Evolutionary conservation across 495 filamentous ascomycete species (phyloP).

Genomic region (Pyrenula aspistea): DNA sequence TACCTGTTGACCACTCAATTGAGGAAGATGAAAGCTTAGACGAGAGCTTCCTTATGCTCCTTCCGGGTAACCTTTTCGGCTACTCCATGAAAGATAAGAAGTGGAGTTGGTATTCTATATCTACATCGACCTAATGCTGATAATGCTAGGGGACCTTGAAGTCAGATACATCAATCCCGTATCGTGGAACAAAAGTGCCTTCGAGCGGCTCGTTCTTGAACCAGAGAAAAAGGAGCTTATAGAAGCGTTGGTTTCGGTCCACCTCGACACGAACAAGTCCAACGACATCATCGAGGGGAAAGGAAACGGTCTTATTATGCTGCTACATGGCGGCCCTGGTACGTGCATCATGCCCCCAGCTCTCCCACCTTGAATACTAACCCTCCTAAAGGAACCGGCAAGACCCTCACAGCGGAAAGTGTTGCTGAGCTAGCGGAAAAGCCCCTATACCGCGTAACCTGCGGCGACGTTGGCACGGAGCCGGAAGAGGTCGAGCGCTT

Average conservation of each 20-base stretch:
- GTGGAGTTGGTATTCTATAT: constrained; percentile 10
- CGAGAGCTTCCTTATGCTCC: constrained; percentile 9
- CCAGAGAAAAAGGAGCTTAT: constrained; percentile 34
- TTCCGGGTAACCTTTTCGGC: constrained; percentile 12
- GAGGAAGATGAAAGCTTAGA: constrained; percentile 3
- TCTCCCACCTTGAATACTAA: not conserved
- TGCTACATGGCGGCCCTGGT: constrained; percentile 46
- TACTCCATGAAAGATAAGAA: constrained; percentile 20
- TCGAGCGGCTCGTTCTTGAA: constrained; percentile 33
- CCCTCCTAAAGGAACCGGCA: constrained; percentile 24
- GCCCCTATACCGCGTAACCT: constrained; percentile 42
- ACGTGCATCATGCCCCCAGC: not conserved
- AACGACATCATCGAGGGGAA: constrained; percentile 28
- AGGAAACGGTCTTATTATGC: constrained; percentile 45
- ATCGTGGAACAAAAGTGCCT: constrained; percentile 29
- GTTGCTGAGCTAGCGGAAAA: constrained; percentile 38
- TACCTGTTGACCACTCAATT: not conserved
- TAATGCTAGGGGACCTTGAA: constrained; percentile 10
- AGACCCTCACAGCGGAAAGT: constrained; percentile 43
- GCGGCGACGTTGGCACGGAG: constrained; percentile 40
- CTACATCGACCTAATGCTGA: not conserved
- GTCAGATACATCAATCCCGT: constrained; percentile 22
- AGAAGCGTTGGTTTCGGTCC: constrained; percentile 28
- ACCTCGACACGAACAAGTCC: not conserved
- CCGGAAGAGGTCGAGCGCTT: constrained; percentile 34